Conservation (phyloP, 1,139 yeast genomes). For the Yamadazyma kanchanaburiensis region DNA sequence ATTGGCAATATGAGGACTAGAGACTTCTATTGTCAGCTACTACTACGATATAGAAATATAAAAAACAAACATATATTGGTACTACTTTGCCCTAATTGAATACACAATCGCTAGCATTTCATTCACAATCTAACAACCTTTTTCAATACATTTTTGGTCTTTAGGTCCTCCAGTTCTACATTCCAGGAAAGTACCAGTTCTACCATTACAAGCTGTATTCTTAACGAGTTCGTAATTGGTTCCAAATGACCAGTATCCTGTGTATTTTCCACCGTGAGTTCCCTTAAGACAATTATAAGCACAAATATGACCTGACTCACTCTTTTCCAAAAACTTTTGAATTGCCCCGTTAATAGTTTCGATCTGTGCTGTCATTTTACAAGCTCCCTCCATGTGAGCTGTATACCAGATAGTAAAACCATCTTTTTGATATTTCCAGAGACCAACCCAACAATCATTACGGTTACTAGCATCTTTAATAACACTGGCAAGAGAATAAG, state of each 20-base stretch:
- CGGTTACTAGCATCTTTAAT: slow-evolving; percentile 1
- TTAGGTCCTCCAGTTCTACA: not conserved
- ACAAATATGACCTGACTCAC: slow-evolving; percentile 1
- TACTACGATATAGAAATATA: too few species aligned
- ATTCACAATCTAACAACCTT: too few species aligned
- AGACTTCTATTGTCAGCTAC: too few species aligned
- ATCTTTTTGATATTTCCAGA: slow-evolving; percentile 1
- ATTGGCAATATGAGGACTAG: too few species aligned
- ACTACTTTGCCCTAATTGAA: too few species aligned
- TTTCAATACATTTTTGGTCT: not conserved
- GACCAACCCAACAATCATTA: slow-evolving; percentile 1
- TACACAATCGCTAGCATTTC: too few species aligned
- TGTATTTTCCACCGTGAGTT: slow-evolving; percentile 1
- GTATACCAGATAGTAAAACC: not conserved
- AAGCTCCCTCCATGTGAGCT: not conserved
- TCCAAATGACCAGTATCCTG: slow-evolving; percentile 1
- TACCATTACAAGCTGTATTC: not conserved
- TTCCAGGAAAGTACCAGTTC: not conserved
- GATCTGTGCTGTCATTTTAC: not conserved
- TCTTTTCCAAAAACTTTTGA: slow-evolving; percentile 1
- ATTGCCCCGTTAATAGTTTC: slow-evolving; percentile 1
- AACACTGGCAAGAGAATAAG: slow-evolving; percentile 1
- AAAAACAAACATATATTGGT: too few species aligned
- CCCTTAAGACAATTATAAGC: slow-evolving; percentile 2
- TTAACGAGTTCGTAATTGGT: slow-evolving; percentile 1